Evolutionary conservation across 1,284 basidiomycete genomes (phyloP).

Genomic region (Irpex lacteus): DNA sequence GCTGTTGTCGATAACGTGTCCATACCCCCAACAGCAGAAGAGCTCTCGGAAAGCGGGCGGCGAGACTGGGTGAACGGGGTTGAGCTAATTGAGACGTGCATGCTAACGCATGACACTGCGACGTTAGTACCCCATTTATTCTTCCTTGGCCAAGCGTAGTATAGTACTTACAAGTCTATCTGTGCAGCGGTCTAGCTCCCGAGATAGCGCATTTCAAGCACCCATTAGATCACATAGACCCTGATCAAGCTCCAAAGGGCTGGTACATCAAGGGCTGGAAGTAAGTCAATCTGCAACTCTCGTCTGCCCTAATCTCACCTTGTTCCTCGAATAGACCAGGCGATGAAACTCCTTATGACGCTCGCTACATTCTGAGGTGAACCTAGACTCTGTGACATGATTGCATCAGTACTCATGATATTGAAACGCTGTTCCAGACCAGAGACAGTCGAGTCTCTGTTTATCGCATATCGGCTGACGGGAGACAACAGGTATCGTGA

Average conservation of each 20-base stretch:
- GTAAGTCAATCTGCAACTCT: slow-evolving; percentile 33
- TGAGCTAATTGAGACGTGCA: slow-evolving; percentile 84
- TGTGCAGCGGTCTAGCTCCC: slow-evolving; percentile 69
- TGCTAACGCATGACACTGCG: slow-evolving; percentile 82
- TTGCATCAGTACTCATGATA: too few species aligned
- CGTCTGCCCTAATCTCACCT: background rate
- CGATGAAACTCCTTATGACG: slow-evolving; percentile 64
- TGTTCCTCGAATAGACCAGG: slow-evolving; percentile 37
- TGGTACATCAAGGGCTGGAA: slow-evolving; percentile 87
- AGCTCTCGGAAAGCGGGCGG: slow-evolving; percentile 54
- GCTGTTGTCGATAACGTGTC: slow-evolving; percentile 46
- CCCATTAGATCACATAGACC: slow-evolving; percentile 49
- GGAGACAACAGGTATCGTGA: slow-evolving; percentile 82
- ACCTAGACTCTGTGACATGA: too few species aligned
- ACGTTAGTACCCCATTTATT: slow-evolving; percentile 53
- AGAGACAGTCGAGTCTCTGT: slow-evolving; percentile 93
- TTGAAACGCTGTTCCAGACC: slow-evolving; percentile 48
- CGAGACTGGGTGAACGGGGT: slow-evolving; percentile 84
- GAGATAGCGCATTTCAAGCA: slow-evolving; percentile 81
- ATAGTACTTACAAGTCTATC: background rate
- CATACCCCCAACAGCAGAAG: slow-evolving; percentile 54
- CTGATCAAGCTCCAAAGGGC: slow-evolving; percentile 46
- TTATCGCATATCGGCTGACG: slow-evolving; percentile 84
- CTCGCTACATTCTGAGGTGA: slow-evolving; percentile 85
- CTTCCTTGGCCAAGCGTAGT: background rate